Evolutionary conservation across 208 protist genomes (phyloP).

Genomic region (Acanthamoeba royreba): DNA sequence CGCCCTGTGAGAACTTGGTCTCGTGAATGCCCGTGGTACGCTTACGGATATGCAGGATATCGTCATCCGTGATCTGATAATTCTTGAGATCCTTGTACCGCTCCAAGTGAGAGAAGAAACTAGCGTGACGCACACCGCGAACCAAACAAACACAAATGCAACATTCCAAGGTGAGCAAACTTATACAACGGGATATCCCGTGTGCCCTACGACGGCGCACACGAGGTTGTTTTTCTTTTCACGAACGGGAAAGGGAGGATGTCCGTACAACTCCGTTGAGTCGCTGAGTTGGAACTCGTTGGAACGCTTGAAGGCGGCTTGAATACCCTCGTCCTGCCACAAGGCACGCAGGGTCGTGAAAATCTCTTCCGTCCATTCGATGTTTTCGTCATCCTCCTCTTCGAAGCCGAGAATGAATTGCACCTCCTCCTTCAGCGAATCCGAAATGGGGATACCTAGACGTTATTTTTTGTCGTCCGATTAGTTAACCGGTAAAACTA

Average conservation of each 20-base stretch:
- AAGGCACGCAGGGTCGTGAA: conserved; percentile 51
- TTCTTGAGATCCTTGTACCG: conserved; percentile 38
- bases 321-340: conserved; percentile 72
- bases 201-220: too few relatives aligned
- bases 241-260: background rate
- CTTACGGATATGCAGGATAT: conserved; percentile 79
- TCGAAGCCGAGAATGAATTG: background rate
- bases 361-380: conserved; percentile 20
- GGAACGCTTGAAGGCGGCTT: conserved; percentile 58
- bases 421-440: background rate
- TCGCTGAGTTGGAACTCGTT: conserved; percentile 78
- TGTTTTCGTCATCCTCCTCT: background rate
- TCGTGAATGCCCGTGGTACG: conserved; percentile 82
- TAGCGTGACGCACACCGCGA: conserved; percentile 2
- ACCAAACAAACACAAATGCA: background rate
- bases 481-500: background rate
- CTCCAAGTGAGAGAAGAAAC: conserved; percentile 80
- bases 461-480: background rate
- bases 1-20: conserved; percentile 62
- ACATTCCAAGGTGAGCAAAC: background rate
- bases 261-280: conserved; percentile 75
- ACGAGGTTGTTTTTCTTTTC: background rate
- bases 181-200: too few relatives aligned
- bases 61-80: conserved; percentile 81
- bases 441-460: background rate